These are phyloP conservation scores for Lunasporangiospora selenospora DNA, from an alignment of 192 early-diverging fungal species.

Conservation along the genomic window DNA sequence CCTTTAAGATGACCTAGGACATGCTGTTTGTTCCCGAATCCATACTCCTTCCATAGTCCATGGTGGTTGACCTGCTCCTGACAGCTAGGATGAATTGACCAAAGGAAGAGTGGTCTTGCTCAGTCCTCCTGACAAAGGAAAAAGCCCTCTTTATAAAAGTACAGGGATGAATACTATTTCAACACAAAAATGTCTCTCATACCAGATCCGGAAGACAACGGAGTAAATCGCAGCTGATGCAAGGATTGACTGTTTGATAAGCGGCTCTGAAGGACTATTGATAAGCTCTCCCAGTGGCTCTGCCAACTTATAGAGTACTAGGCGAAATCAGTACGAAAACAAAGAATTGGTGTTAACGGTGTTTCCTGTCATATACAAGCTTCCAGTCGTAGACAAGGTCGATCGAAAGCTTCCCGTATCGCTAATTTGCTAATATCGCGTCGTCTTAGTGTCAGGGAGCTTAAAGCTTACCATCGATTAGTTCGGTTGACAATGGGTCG, in stretches of 20 bases:
- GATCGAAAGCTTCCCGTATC: no score
- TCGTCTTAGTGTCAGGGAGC: no score
- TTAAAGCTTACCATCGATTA: conserved; percentile 25
- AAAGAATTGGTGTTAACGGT: no score
- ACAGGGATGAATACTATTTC: no score
- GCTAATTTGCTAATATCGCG: no score
- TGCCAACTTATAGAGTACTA: conserved; percentile 18
- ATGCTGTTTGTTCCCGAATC: conserved; percentile 26
- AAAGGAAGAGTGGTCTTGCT: not conserved
- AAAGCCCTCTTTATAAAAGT: no score
- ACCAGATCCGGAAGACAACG: conserved; percentile 36
- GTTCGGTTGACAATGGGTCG: conserved; percentile 8
- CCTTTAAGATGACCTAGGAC: conserved; percentile 13
- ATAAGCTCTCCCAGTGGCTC: conserved; percentile 15
- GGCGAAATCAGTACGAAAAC: not conserved
- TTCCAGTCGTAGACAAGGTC: no score
- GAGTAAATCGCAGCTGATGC: conserved; percentile 33
- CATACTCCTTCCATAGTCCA: conserved; percentile 36
- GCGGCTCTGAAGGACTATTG: conserved; percentile 2
- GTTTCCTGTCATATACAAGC: no score
- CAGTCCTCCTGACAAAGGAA: no score
- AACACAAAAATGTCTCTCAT: not conserved
- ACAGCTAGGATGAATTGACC: conserved; percentile 2
- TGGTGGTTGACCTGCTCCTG: conserved; percentile 13
- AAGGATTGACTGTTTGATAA: conserved; percentile 26